Conservation (phyloP, 1,284 basidiomycete genomes). For the Cutaneotrichosporon cavernicola region DNA sequence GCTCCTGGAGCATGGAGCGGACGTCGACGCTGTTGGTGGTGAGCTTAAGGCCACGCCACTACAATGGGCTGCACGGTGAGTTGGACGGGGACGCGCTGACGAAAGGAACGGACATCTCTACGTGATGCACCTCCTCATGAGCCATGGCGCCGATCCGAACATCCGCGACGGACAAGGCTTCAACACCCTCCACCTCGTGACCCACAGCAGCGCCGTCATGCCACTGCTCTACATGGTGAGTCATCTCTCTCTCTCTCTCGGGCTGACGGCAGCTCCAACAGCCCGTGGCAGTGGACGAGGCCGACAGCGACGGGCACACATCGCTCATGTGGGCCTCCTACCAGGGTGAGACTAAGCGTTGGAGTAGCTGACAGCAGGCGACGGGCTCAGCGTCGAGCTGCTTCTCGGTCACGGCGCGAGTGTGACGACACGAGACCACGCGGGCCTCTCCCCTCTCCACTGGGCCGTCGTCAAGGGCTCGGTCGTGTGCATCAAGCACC, state of each 20-base stretch:
- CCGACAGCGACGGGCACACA: conserved; percentile 90
- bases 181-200: conserved; percentile 91
- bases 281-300: conserved; percentile 80
- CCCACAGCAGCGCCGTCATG: conserved; percentile 92
- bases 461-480: conserved; percentile 99
- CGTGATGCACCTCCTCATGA: conserved; percentile 84
- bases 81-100: conserved; percentile 7
- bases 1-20: conserved; percentile 88
- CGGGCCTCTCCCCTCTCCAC: conserved; percentile 85
- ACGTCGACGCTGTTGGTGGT: conserved; percentile 90
- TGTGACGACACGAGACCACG: conserved; percentile 70
- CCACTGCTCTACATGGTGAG: conserved; percentile 75
- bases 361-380: conserved; percentile 45
- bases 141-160: conserved; percentile 86
- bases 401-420: conserved; percentile 85
- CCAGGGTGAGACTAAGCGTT: conserved; percentile 57
- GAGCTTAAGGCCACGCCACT: conserved; percentile 93
- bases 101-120: conserved; percentile 86
- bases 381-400: conserved; percentile 89
- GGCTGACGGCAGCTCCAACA: conserved; percentile 64
- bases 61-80: conserved; percentile 86
- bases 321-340: conserved; percentile 99
- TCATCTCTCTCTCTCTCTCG: background rate
- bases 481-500: conserved; percentile 72
- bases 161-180: conserved; percentile 92